A percentile compares a stretch with the other conserved stretches of the same genome.
phyloP scores from a whole-genome alignment of 129 eudicot species.

The Chrysanthemum seticuspe region DNA sequence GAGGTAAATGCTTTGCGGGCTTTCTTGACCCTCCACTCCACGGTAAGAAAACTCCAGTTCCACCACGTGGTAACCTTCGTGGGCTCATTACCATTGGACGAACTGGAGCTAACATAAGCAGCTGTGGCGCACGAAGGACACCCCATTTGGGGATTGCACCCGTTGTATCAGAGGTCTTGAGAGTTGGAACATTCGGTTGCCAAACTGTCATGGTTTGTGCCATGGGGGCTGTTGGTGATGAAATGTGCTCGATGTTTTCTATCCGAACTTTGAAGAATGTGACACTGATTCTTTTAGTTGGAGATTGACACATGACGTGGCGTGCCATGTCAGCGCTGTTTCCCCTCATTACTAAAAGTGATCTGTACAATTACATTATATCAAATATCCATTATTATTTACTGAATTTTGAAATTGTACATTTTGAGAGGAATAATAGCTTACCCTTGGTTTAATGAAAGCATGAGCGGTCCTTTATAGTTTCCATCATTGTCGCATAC shows the following conservation, averaged over 20 bases:
- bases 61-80: constrained; percentile 68
- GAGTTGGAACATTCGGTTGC: constrained; percentile 69
- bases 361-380: constrained; percentile 35
- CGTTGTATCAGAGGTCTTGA: constrained; percentile 41
- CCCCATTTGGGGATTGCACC: constrained; percentile 69
- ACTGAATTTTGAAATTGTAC: neutral
- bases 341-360: constrained; percentile 81
- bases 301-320: constrained; percentile 87
- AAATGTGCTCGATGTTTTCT: constrained; percentile 31
- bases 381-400: neutral
- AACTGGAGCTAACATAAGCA: constrained; percentile 76
- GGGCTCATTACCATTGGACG: constrained; percentile 71
- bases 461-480: constrained; percentile 86
- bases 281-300: constrained; percentile 64
- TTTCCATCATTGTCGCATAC: constrained; percentile 83
- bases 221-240: constrained; percentile 22
- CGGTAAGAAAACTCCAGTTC: constrained; percentile 98
- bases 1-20: constrained; percentile 80
- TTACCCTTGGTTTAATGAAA: constrained; percentile 84
- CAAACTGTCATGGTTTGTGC: constrained; percentile 61
- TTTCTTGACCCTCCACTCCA: constrained; percentile 71
- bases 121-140: constrained; percentile 55
- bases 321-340: constrained; percentile 84
- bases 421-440: constrained; percentile 15
- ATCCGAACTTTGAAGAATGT: constrained; percentile 72